Evolutionary conservation across 2,329 filamentous ascomycete genomes (phyloP).

Genomic region (Lachnellula willkommii): DNA sequence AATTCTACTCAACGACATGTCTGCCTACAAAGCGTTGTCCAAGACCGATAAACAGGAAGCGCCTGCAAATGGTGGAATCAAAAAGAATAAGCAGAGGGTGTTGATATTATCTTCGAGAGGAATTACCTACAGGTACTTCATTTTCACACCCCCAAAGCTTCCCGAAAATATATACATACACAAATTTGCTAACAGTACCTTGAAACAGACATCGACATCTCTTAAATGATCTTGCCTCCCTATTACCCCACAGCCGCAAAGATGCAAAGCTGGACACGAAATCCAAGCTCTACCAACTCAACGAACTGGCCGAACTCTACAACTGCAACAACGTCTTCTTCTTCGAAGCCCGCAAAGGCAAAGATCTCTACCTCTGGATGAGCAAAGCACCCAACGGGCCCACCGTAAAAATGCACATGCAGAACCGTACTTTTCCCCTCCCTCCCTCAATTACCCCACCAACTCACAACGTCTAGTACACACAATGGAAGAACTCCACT

Average conservation of each 20-base stretch:
- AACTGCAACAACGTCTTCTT: conserved; percentile 94
- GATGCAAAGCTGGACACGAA: conserved; percentile 97
- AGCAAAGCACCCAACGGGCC: conserved; percentile 71
- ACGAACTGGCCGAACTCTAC: conserved; percentile 69
- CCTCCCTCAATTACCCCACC: conserved; percentile 10
- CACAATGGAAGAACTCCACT: conserved; percentile 95
- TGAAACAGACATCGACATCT: conserved; percentile 77
- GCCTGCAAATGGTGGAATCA: conserved; percentile 42
- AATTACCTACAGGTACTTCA: conserved; percentile 69
- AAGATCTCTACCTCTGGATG: conserved; percentile 93
- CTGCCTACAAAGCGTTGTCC: conserved; percentile 70
- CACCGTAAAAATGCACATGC: conserved; percentile 64
- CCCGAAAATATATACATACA: background rate
- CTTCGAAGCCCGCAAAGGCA: conserved; percentile 89
- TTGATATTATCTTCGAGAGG: conserved; percentile 89
- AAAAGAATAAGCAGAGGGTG: conserved; percentile 69
- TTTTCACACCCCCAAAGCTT: background rate
- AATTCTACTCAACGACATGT: conserved; percentile 45
- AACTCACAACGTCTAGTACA: conserved; percentile 55
- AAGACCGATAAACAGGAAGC: conserved; percentile 52
- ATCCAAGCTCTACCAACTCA: conserved; percentile 76
- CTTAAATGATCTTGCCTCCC: conserved; percentile 77
- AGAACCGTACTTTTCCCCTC: conserved; percentile 53
- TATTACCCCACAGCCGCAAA: conserved; percentile 88
- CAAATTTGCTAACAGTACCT: background rate